A percentile compares a stretch with the other conserved stretches of the same genome.
These are phyloP conservation scores for Aspergillus bombycis DNA, from an alignment of 2,329 filamentous ascomycete species.

Conservation along the genomic window DNA sequence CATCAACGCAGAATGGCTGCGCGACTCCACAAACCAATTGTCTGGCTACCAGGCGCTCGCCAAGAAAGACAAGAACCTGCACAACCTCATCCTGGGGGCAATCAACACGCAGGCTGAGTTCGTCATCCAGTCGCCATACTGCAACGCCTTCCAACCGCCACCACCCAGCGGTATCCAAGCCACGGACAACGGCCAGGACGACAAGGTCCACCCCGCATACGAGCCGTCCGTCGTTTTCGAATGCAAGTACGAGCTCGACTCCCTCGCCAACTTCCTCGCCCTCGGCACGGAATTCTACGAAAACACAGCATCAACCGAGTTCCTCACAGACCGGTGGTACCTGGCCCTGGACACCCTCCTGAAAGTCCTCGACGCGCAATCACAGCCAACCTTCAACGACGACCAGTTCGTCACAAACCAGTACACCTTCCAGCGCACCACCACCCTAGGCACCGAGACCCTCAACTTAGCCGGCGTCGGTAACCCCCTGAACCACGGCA, in stretches of 20 bases:
- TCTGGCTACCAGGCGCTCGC: conserved; percentile 85
- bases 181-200: conserved; percentile 78
- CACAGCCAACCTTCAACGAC: conserved; percentile 77
- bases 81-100: conserved; percentile 81
- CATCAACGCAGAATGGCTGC: conserved; percentile 90
- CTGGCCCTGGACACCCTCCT: conserved; percentile 75
- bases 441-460: conserved; percentile 85
- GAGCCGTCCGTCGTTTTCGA: conserved; percentile 88
- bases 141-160: conserved; percentile 97
- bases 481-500: conserved; percentile 85
- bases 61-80: conserved; percentile 76
- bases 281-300: conserved; percentile 85
- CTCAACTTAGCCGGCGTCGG: conserved; percentile 79
- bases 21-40: conserved; percentile 91
- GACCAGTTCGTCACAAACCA: conserved; percentile 69
- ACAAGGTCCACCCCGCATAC: conserved; percentile 82
- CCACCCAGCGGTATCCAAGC: conserved; percentile 74
- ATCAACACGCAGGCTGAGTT: conserved; percentile 97
- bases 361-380: conserved; percentile 75
- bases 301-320: conserved; percentile 75
- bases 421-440: conserved; percentile 85
- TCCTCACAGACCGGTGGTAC: conserved; percentile 78
- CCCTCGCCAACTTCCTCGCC: conserved; percentile 85
- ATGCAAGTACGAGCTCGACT: conserved; percentile 99
- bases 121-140: conserved; percentile 92